Conservation (phyloP, 2,329 filamentous ascomycete genomes). For the Exophiala dermatitidis region DNA sequence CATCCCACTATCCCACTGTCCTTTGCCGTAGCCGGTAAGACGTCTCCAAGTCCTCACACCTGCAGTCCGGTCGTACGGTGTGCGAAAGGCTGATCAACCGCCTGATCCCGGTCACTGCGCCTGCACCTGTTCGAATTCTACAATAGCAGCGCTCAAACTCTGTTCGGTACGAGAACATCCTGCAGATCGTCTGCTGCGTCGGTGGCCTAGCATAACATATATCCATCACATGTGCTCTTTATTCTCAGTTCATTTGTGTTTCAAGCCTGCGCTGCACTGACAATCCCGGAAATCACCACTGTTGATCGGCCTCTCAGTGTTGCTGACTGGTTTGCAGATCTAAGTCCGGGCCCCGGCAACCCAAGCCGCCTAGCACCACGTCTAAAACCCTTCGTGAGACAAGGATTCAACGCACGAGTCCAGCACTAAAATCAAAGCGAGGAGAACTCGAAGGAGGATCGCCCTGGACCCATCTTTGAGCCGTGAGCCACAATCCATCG, state of each 20-base stretch:
- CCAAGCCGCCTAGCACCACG: not conserved
- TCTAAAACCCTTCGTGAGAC: not conserved
- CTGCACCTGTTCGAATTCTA: not conserved
- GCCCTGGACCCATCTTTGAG: not conserved
- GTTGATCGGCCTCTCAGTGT: not conserved
- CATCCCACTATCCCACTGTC: too few species aligned
- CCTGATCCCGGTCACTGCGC: not conserved
- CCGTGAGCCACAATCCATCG: not conserved
- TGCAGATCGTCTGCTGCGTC: not conserved
- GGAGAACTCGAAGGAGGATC: not conserved
- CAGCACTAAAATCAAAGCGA: not conserved
- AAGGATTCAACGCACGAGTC: not conserved
- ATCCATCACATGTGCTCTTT: conserved; percentile 4
- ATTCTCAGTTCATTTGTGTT: conserved; percentile 7
- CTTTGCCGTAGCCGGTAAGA: too few species aligned
- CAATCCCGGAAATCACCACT: conserved; percentile 4
- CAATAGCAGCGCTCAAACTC: too few species aligned
- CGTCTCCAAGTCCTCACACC: too few species aligned
- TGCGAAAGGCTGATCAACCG: not conserved
- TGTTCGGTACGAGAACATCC: not conserved
- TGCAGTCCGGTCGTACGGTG: not conserved
- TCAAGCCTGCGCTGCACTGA: conserved; percentile 3
- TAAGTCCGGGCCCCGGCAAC: conserved; percentile 3
- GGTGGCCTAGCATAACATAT: conserved; percentile 2
- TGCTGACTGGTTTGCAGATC: conserved; percentile 2